These are phyloP conservation scores for Pyrus hybrid DNA, from an alignment of 331 rosid species.

Conservation along the genomic window DNA sequence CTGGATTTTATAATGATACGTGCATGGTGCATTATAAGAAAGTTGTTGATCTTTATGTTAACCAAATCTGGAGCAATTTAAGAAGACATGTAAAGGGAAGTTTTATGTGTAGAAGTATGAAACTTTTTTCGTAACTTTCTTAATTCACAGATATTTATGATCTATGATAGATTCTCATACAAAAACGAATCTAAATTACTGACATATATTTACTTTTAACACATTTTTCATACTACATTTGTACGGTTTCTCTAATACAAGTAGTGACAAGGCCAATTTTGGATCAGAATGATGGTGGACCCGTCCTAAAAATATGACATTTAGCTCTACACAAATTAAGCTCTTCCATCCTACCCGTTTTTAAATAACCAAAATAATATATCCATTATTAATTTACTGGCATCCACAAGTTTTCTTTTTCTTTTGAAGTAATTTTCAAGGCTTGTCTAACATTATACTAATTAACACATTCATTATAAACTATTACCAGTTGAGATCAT, in stretches of 20 bases:
- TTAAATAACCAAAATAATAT: neutral
- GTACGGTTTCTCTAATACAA: too few species aligned
- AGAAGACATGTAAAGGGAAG: neutral
- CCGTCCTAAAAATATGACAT: neutral
- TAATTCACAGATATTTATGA: too few species aligned
- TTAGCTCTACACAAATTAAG: neutral
- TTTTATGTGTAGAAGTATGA: neutral
- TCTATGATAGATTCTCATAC: neutral
- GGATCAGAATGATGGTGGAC: too few species aligned
- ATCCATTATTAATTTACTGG: neutral
- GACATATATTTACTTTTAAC: too few species aligned
- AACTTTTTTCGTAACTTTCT: neutral
- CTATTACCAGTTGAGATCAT: neutral
- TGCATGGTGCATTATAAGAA: neutral
- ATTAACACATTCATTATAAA: neutral
- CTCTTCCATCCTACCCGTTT: neutral
- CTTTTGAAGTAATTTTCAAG: neutral
- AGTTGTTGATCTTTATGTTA: neutral
- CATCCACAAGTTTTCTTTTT: neutral
- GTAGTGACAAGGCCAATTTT: too few species aligned
- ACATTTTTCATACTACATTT: too few species aligned
- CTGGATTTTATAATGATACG: neutral
- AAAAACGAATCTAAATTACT: too few species aligned
- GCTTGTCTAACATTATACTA: neutral
- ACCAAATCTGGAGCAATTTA: neutral